Evolutionary conservation across 2,329 filamentous ascomycete genomes (phyloP), one percentile per base, ranked within the genome.

Genomic region (Phaeophleospora eucalypticola): DNA sequence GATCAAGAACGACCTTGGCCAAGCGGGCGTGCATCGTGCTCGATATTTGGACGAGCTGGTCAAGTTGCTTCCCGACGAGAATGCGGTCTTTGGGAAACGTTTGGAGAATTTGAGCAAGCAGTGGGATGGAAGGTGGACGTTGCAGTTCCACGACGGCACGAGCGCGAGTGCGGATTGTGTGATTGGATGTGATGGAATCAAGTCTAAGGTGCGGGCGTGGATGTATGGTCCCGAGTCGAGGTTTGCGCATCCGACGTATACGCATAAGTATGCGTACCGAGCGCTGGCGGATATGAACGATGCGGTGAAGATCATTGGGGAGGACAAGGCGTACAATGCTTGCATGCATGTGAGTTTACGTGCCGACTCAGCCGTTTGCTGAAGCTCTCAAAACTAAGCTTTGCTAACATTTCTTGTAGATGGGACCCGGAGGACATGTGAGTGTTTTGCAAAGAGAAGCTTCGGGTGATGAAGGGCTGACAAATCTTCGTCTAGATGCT

Each of bases 201-300:
- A 79, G 58, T 80, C 77, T 0, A 68, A 70, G 3, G 71, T 78
- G 4, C 69, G 82, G 6, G 61, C 73, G 34, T 60, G 78, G n/a
- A 48, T 60, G 42, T 58, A 55, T 43, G 56, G 56, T 3, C 18
- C 46, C 17, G 64, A 68, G 19, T 64, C 73, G 47, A 71, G 74
- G 0, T 68, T 71, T 4, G 65, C 71, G 0, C 62, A 71, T 29
- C 70, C 80, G 0, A 65, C 68, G 0, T 84, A 80, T 58, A 75
- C 75, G 1, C 69, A 77, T 33, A 80, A 82, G 51, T 79, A 79
- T 63, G 82, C 79, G 27, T 86, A 82, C 63, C 72, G 83, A 3
- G 77, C 77, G 0, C 61, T 86, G 3, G 69, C 84, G 1, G 77
- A 81, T 0, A 84, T 84, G 73, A 53, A 52, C 4, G 46, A 59